Evolutionary conservation across 129 eudicot species (phyloP).

Genomic region (Tagetes erecta): DNA sequence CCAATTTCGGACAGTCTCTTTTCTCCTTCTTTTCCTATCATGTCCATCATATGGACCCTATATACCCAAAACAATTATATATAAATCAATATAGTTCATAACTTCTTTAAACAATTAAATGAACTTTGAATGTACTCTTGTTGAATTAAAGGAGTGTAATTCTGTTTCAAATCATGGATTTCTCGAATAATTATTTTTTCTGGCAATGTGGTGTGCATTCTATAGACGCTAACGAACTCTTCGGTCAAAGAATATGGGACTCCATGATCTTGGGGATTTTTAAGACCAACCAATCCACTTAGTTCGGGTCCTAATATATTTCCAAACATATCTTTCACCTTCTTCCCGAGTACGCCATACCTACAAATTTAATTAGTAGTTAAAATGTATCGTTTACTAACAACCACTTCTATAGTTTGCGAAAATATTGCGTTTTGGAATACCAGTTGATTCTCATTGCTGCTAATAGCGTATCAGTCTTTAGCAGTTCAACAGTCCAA

Average conservation of each 20-base stretch:
- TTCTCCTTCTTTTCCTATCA: conserved; percentile 64
- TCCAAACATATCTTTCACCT: conserved; percentile 45
- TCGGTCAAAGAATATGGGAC: conserved; percentile 61
- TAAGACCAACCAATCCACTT: conserved; percentile 57
- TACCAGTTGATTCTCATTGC: conserved; percentile 68
- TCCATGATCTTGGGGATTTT: conserved; percentile 56
- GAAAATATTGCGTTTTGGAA: too few species aligned
- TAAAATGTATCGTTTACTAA: too few species aligned
- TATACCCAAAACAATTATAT: not conserved
- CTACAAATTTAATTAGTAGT: too few species aligned
- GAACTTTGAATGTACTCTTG: conserved; percentile 38
- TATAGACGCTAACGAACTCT: conserved; percentile 58
- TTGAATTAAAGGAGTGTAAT: conserved; percentile 34
- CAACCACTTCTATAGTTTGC: too few species aligned
- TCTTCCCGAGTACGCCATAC: conserved; percentile 59
- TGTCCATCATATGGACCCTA: conserved; percentile 51
- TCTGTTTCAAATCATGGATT: conserved; percentile 34
- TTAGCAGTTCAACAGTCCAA: conserved; percentile 60
- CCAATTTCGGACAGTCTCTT: conserved; percentile 44
- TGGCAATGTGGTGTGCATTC: conserved; percentile 55
- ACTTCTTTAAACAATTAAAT: not conserved
- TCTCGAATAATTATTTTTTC: conserved; percentile 45
- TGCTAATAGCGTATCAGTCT: conserved; percentile 51
- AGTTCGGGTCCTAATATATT: conserved; percentile 43
- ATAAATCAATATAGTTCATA: not conserved